Base-by-base conservation (phyloP, 805 yeast species). In the Ogataea trehaloabstinens region DNA sequence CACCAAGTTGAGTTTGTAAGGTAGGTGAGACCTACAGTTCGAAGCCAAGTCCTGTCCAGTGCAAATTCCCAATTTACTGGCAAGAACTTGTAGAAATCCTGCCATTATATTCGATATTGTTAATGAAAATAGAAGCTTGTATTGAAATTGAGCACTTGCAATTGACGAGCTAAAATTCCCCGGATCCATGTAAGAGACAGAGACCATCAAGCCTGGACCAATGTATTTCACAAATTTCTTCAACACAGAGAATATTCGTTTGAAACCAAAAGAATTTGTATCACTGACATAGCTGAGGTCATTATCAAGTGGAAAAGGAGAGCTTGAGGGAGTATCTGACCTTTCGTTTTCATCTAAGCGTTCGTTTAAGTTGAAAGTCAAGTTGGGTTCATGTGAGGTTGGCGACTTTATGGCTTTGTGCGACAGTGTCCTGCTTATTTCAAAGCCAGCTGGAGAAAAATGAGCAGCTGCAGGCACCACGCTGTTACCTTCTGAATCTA, bases 141-240 rank as follows among this genome's bases (percentile, higher is more conserved):
- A 91, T 49, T 82, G 78, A 59, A 84, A 87, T 33, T 59, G 61
- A 19, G 86, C 82, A 22, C 95, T 83, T 6, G 93, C 85, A 11
- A 91, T 96, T 7, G 93, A 95, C 1, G 97, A 87, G 27, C 96
- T 84, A 63, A 90, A 91, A 64, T 93, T 91, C 4, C 99, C 99
- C 0, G 99, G 98, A 54, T 91, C 98, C 88, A 93, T 87, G 60
- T 90, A 93, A 0, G 97, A 91, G 24, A 91, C 96, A 4, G 90
- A 76, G 2, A 93, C 95, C 95, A 91, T 84, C 34, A 91, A 67
- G 0, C 99, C 98, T 0, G 98, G 98, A 0, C 98, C 98, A n/a
- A 91, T 70, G 58, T 67, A 70, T 20, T 55, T 49, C 42, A 67
- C 40, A 58, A 71, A 74, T 40, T 71, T 73, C 36, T 40, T 50